Conservation (phyloP, 1,284 basidiomycete species). For the Ceratobasidium sp. region DNA sequence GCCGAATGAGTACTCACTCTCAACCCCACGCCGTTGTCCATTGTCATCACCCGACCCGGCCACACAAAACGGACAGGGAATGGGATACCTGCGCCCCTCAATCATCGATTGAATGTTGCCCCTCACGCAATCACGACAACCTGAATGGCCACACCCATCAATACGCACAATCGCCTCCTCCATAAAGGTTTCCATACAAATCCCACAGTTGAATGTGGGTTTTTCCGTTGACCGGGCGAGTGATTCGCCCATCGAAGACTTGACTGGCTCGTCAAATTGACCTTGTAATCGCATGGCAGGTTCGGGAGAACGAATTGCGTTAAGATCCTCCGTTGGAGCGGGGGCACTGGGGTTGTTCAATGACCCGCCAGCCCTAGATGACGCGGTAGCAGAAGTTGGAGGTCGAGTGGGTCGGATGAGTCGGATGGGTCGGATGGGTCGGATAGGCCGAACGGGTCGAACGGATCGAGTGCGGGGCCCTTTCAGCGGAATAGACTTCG, state of each 20-base stretch:
- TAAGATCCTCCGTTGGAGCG: background rate
- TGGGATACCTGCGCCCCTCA: constrained; percentile 62
- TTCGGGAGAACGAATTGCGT: constrained; percentile 40
- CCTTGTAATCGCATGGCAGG: constrained; percentile 54
- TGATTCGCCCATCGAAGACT: constrained; percentile 45
- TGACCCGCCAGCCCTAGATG: constrained; percentile 7
- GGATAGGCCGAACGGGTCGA: too few relatives aligned
- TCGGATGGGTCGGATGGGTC: too few relatives aligned
- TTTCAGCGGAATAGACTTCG: too few relatives aligned
- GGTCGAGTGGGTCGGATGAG: too few relatives aligned
- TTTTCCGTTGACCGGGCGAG: constrained; percentile 3
- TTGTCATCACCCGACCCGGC: background rate
- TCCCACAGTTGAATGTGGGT: constrained; percentile 58
- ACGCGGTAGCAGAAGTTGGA: too few relatives aligned
- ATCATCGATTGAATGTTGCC: constrained; percentile 57
- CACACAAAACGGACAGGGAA: constrained; percentile 63
- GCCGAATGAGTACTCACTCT: constrained; percentile 50
- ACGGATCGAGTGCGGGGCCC: too few relatives aligned
- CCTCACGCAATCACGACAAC: constrained; percentile 62
- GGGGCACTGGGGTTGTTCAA: constrained; percentile 19
- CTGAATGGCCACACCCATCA: constrained; percentile 59
- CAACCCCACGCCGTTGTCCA: constrained; percentile 45
- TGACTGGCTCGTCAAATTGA: constrained; percentile 57
- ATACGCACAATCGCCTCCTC: constrained; percentile 58
- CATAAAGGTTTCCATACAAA: constrained; percentile 62